phyloP scores from a whole-genome alignment of 2,329 filamentous ascomycete genomes.

The Bipolaris oryzae region DNA sequence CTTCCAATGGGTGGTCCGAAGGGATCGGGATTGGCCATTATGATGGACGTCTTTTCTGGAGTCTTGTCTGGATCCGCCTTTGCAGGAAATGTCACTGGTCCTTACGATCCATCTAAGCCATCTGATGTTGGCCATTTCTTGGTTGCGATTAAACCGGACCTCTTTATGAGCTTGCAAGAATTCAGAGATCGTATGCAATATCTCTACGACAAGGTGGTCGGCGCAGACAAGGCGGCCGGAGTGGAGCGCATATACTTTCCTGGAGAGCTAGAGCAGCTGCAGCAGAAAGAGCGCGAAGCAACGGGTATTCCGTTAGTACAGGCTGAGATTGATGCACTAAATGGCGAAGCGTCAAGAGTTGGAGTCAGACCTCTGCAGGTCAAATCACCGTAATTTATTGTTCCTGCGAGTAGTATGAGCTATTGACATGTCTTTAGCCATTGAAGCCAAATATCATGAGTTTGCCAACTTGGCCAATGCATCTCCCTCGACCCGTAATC shows the following conservation, averaged over 20 bases:
- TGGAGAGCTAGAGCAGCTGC: constrained; percentile 40
- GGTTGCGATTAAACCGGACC: constrained; percentile 68
- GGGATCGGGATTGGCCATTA: constrained; percentile 75
- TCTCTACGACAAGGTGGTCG: constrained; percentile 60
- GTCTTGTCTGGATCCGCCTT: constrained; percentile 78
- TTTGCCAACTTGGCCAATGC: constrained; percentile 64
- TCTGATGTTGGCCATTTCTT: constrained; percentile 78
- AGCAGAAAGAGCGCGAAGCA: constrained; percentile 36
- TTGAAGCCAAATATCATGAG: not conserved
- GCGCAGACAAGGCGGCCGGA: constrained; percentile 58
- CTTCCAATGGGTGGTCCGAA: constrained; percentile 85
- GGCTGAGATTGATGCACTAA: constrained; percentile 56
- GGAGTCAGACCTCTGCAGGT: constrained; percentile 29
- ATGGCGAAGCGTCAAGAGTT: constrained; percentile 55
- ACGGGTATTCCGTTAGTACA: constrained; percentile 57
- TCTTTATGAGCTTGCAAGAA: constrained; percentile 73
- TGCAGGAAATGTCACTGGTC: constrained; percentile 75
- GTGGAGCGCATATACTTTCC: constrained; percentile 64
- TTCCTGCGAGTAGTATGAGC: not conserved
- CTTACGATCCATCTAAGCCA: constrained; percentile 72
- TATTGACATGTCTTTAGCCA: not conserved
- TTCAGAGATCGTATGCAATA: constrained; percentile 69
- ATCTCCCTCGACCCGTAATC: constrained; percentile 74
- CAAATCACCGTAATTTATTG: not conserved
- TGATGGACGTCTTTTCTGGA: constrained; percentile 91